These are phyloP conservation scores for Triticum dicoccoides DNA, from an alignment of 176 grass and related monocot genomes.

Conservation along the genomic window DNA sequence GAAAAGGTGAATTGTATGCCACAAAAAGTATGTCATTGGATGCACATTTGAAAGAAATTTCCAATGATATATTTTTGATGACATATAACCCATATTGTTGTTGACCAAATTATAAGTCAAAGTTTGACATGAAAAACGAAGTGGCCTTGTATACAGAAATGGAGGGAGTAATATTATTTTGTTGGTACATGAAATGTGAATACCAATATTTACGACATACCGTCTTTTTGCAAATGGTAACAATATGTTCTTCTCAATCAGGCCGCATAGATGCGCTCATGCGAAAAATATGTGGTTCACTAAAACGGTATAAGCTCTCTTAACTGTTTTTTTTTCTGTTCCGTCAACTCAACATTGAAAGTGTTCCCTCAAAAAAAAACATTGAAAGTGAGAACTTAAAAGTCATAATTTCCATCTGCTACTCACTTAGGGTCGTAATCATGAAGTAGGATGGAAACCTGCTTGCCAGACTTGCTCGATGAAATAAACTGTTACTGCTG, in stretches of 20 bases:
- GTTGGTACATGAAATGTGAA: background rate
- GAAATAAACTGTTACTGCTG: background rate
- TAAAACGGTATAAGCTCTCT: background rate
- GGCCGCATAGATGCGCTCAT: background rate
- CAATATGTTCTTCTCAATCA: constrained; percentile 15
- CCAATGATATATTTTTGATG: too few relatives aligned
- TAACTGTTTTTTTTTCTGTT: background rate
- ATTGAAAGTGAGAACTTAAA: background rate
- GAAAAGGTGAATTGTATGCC: too few relatives aligned
- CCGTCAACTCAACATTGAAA: background rate
- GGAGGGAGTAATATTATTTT: background rate
- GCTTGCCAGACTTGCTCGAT: background rate
- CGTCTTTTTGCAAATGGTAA: constrained; percentile 3
- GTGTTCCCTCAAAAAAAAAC: too few relatives aligned
- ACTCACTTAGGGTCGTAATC: background rate
- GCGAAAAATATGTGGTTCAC: background rate
- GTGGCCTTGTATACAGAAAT: too few relatives aligned
- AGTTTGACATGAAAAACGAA: too few relatives aligned
- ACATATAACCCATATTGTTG: too few relatives aligned
- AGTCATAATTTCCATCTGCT: background rate
- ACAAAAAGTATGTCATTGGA: too few relatives aligned
- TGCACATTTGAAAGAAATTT: too few relatives aligned
- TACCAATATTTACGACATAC: background rate
- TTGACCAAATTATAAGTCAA: too few relatives aligned
- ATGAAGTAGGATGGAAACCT: background rate